These are phyloP conservation scores for Rhodotorula sp. DNA, from an alignment of 1,284 basidiomycete genomes.

Conservation along the genomic window DNA sequence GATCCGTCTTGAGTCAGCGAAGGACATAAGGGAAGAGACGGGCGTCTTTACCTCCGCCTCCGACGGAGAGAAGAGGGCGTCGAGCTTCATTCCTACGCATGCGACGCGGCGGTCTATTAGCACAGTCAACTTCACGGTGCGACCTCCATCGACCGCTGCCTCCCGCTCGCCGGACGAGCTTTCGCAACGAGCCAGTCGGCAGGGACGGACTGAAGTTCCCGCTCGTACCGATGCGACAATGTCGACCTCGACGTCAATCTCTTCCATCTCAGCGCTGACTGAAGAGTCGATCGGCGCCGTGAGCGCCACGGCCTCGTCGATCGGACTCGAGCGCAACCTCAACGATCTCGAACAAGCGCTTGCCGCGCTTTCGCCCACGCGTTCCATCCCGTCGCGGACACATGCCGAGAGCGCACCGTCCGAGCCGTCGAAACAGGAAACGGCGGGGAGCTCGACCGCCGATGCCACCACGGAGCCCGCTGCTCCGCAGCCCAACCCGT, in stretches of 20 bases:
- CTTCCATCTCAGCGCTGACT: slow-evolving; percentile 18
- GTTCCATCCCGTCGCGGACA: not conserved
- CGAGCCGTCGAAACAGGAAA: not conserved
- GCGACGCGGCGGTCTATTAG: slow-evolving; percentile 22
- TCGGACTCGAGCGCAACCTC: slow-evolving; percentile 40
- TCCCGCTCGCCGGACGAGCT: slow-evolving; percentile 31
- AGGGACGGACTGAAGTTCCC: slow-evolving; percentile 28
- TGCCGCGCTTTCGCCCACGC: slow-evolving; percentile 40
- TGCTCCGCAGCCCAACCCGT: not conserved
- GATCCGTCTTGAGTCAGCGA: slow-evolving; percentile 34
- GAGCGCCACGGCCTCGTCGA: slow-evolving; percentile 22
- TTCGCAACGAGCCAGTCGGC: slow-evolving; percentile 24
- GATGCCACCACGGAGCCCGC: not conserved
- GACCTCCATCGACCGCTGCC: slow-evolving; percentile 28
- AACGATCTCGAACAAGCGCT: slow-evolving; percentile 44
- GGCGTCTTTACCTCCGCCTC: slow-evolving; percentile 14
- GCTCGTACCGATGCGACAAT: slow-evolving; percentile 25
- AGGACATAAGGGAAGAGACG: not conserved
- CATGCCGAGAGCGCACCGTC: not conserved
- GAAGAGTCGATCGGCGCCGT: slow-evolving; percentile 5
- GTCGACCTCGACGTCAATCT: slow-evolving; percentile 24
- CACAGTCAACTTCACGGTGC: slow-evolving; percentile 30
- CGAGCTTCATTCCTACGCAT: slow-evolving; percentile 22
- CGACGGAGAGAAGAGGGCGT: not conserved
- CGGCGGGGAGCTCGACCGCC: not conserved